phyloP scores from a whole-genome alignment of 2,329 filamentous ascomycete genomes.

The Aspergillus hiratsukae region DNA sequence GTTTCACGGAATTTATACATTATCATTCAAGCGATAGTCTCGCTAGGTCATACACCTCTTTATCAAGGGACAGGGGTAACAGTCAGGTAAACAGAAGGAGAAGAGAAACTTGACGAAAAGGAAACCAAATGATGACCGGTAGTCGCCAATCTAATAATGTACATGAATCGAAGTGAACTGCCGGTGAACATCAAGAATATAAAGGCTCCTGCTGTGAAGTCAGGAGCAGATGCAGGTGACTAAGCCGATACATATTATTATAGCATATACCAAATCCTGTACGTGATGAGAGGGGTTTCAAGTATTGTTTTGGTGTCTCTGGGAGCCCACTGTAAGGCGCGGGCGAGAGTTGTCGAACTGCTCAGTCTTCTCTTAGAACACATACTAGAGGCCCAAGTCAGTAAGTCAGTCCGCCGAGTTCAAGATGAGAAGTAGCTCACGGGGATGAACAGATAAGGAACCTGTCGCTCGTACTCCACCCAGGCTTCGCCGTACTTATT shows the following conservation, averaged over 20 bases:
- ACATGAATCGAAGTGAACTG: constrained; percentile 18
- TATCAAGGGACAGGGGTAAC: neutral
- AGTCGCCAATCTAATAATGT: constrained; percentile 20
- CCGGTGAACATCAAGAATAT: neutral
- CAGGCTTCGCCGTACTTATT: constrained; percentile 78
- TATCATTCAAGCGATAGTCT: neutral
- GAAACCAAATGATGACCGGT: neutral
- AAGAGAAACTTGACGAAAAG: constrained; percentile 4
- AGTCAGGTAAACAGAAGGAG: neutral
- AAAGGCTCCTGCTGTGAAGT: neutral
- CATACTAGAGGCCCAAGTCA: constrained; percentile 19
- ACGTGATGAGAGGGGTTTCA: neutral
- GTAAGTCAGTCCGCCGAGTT: constrained; percentile 1
- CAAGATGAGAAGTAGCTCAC: constrained; percentile 33
- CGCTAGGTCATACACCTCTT: neutral
- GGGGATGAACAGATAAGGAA: constrained; percentile 83
- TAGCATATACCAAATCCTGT: neutral
- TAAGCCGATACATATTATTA: constrained; percentile 1
- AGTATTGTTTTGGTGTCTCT: neutral
- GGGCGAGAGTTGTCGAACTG: neutral
- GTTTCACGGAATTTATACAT: neutral
- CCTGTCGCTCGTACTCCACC: constrained; percentile 72
- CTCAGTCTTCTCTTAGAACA: constrained; percentile 24
- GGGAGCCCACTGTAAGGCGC: neutral
- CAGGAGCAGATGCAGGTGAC: neutral